Evolutionary conservation across 495 filamentous ascomycete species (phyloP), one percentile per base, ranked within the genome.

Genomic region (Lepraria neglecta): DNA sequence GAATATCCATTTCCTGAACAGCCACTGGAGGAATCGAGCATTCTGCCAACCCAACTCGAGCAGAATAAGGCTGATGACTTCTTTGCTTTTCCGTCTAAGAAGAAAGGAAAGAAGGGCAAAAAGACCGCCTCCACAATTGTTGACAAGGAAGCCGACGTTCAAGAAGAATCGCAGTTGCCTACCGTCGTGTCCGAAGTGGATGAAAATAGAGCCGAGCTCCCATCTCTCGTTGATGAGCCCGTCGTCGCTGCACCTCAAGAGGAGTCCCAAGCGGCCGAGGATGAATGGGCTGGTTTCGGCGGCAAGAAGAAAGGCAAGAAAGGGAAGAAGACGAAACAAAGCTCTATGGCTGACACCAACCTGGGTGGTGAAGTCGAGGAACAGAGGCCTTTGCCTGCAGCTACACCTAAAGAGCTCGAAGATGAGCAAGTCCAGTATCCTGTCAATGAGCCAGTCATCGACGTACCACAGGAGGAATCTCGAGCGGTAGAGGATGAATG

Each of bases 241-340:
- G 9, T 51, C 42, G 2, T 53, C 6, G 58, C 21, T 33, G 17
- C 31, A 10, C 15, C 47, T 21, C 15, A 14, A 31, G 17, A 40
- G 5, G 44, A 60, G 58, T 19, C 38, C 30, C 17, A 15, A 7
- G 14, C 46, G 6, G 30, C 28, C 14, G 57, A 59, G 27, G 10
- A 61, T 28, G 40, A 46, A 30, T 27, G 47, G 47, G 24, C 38
- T 6, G 30, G 58, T 10, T n/a, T 43, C 27, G 30, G 38, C 47
- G 6, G 47, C 58, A 43, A 44, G 38, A 44, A 31, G 14, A 44
- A 59, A 21, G 43, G 30, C 15, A 59, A 52, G 24, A 44, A 52
- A 21, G 31, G 43, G 9, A 33, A 31, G 40, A 60, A 53, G 38
- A 21, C n/a, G 19, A 43, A 33, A 11, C 47, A 44, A 28, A 60